Conservation (phyloP, 1,284 basidiomycete genomes). For the Ustilago hordei region DNA sequence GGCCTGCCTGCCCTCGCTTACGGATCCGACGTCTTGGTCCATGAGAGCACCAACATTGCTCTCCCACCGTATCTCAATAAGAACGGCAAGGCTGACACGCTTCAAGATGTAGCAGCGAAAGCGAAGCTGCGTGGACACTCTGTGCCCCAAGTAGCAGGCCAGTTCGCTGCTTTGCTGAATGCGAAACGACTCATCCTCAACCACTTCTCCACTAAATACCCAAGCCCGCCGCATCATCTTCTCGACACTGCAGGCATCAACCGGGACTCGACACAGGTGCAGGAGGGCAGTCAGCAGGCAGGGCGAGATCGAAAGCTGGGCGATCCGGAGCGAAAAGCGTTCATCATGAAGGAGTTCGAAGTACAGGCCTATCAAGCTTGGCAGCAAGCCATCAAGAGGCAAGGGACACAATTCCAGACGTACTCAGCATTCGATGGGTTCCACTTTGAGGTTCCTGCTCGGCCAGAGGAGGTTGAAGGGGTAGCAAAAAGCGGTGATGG, state of each 20-base stretch:
- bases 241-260: constrained; percentile 30
- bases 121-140: constrained; percentile 61
- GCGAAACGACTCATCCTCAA: constrained; percentile 61
- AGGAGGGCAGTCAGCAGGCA: constrained; percentile 1
- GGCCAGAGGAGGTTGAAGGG: constrained; percentile 4
- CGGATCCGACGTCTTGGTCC: constrained; percentile 64
- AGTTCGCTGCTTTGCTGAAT: constrained; percentile 57
- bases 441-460: constrained; percentile 36
- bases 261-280: constrained; percentile 4
- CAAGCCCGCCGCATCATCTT: constrained; percentile 48
- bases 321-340: constrained; percentile 42
- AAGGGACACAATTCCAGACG: constrained; percentile 14
- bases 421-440: constrained; percentile 48
- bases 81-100: constrained; percentile 43
- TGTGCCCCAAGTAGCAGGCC: constrained; percentile 62
- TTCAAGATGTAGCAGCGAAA: constrained; percentile 45
- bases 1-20: constrained; percentile 27
- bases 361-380: constrained; percentile 57
- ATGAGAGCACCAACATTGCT: constrained; percentile 67
- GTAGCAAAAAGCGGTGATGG: not conserved
- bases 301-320: constrained; percentile 24
- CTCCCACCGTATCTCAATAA: constrained; percentile 47
- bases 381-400: constrained; percentile 17
- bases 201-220: constrained; percentile 64
- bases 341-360: constrained; percentile 58